Conservation (phyloP, 345 rosid genomes). For the Triadica sebifera region DNA sequence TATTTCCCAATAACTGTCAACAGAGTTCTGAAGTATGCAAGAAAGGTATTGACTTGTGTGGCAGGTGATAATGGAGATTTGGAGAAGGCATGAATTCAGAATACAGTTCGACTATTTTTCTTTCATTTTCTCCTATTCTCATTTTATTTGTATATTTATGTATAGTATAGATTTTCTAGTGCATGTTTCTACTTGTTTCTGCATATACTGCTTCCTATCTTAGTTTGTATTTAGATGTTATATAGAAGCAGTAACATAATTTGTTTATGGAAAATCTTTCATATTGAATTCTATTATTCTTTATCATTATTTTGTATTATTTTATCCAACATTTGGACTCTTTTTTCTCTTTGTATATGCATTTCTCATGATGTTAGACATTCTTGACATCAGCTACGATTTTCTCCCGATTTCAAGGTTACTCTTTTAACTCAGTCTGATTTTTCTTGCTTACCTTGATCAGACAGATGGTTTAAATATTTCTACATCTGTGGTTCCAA, state of each 20-base stretch:
- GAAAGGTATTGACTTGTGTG: not conserved
- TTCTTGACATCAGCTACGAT: not conserved
- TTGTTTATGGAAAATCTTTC: not conserved
- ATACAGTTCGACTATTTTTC: not conserved
- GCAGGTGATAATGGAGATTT: not conserved
- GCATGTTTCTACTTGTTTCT: not conserved
- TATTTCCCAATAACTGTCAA: no score
- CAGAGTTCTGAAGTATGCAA: not conserved
- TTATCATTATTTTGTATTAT: not conserved
- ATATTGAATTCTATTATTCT: not conserved
- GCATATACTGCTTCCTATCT: not conserved
- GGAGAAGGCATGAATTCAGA: not conserved
- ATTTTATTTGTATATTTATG: not conserved
- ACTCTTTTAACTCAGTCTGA: constrained; percentile 15
- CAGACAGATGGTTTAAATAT: constrained; percentile 88
- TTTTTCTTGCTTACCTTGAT: constrained; percentile 19
- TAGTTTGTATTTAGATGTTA: not conserved
- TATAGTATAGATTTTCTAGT: not conserved
- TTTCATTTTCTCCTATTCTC: not conserved
- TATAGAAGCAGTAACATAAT: not conserved
- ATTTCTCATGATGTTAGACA: no score
- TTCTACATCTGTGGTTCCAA: constrained; percentile 87
- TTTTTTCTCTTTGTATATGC: no score
- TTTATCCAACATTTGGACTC: not conserved
- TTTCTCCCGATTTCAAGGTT: not conserved